Evolutionary conservation across 352 stramenopile genomes (phyloP).

Genomic region (Globisporangium radiosum): DNA sequence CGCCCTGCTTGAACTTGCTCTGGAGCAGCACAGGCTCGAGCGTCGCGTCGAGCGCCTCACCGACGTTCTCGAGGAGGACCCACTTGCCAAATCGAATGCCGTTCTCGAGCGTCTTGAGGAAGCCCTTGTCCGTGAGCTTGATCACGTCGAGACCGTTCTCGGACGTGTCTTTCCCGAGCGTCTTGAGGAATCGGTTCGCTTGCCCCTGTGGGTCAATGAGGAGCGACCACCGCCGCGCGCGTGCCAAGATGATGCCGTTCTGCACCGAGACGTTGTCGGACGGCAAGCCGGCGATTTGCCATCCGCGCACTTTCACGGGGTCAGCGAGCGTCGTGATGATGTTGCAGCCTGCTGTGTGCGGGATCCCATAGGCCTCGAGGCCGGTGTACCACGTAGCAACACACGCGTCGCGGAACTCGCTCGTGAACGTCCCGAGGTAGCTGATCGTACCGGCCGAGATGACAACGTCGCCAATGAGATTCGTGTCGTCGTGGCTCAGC

Average conservation of each 20-base stretch:
- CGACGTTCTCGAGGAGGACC: conserved; percentile 88
- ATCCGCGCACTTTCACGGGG: conserved; percentile 85
- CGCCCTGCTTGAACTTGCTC: conserved; percentile 91
- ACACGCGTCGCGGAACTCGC: conserved; percentile 86
- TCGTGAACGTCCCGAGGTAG: conserved; percentile 92
- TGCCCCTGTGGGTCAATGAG: conserved; percentile 92
- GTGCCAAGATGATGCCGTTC: conserved; percentile 91
- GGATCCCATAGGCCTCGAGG: conserved; percentile 62
- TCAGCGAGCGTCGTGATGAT: conserved; percentile 87
- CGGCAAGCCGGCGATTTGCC: conserved; percentile 89
- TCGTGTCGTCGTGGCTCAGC: conserved; percentile 74
- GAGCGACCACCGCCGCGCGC: conserved; percentile 85
- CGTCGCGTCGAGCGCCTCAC: conserved; percentile 83
- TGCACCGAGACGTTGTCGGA: conserved; percentile 89
- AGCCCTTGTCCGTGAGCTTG: conserved; percentile 77
- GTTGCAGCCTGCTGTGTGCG: conserved; percentile 80
- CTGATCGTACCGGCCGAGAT: conserved; percentile 90
- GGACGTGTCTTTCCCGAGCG: conserved; percentile 78
- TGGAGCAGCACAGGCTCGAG: conserved; percentile 89
- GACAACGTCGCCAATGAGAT: conserved; percentile 89
- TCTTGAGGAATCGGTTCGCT: conserved; percentile 93
- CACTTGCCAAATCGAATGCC: conserved; percentile 90
- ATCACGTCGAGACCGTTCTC: conserved; percentile 85
- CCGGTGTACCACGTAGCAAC: conserved; percentile 81
- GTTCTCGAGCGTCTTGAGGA: conserved; percentile 86